A percentile compares a stretch with the other conserved stretches of the same genome.
Evolutionary conservation across 139 green algal species (phyloP).

Genomic region (Limnomonas spitsbergensis): DNA sequence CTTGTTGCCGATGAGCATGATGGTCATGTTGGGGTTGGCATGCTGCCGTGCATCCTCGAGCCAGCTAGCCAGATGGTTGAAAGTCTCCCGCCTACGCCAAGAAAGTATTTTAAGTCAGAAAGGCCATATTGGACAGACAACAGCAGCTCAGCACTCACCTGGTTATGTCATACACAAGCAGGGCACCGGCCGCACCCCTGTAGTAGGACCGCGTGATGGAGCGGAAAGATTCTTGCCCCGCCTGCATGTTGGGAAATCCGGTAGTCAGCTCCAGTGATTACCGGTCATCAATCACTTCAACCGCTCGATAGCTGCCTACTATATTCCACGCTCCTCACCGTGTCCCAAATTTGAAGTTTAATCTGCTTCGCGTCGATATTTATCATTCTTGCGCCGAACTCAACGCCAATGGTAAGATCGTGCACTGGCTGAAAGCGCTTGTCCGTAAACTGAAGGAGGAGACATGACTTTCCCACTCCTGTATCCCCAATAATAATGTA

Average conservation of each 20-base stretch:
- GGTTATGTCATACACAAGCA: slow-evolving; percentile 99
- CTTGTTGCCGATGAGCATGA: slow-evolving; percentile 99
- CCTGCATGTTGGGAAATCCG: slow-evolving; percentile 49
- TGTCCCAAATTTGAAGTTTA: slow-evolving; percentile 98
- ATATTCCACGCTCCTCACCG: slow-evolving; percentile 51
- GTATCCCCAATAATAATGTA: slow-evolving; percentile 99
- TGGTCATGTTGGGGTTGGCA: slow-evolving; percentile 99
- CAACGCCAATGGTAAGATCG: slow-evolving; percentile 85
- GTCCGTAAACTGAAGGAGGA: slow-evolving; percentile 99
- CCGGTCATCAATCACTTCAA: background rate
- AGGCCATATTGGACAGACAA: slow-evolving; percentile 95
- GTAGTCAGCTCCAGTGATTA: background rate
- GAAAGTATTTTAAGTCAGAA: slow-evolving; percentile 65
- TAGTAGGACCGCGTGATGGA: slow-evolving; percentile 99
- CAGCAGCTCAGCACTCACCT: background rate
- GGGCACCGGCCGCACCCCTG: slow-evolving; percentile 92
- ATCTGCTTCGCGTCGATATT: slow-evolving; percentile 98
- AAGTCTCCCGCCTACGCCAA: slow-evolving; percentile 86
- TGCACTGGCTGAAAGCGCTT: slow-evolving; percentile 98
- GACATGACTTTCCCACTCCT: slow-evolving; percentile 98
- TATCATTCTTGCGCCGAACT: slow-evolving; percentile 98
- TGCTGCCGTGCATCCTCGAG: slow-evolving; percentile 98
- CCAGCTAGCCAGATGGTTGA: slow-evolving; percentile 96
- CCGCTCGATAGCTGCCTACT: too few species aligned
- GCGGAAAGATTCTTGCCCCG: slow-evolving; percentile 95